These are phyloP conservation scores for Saturnispora hagleri DNA, from an alignment of 805 yeast species.

Conservation along the genomic window DNA sequence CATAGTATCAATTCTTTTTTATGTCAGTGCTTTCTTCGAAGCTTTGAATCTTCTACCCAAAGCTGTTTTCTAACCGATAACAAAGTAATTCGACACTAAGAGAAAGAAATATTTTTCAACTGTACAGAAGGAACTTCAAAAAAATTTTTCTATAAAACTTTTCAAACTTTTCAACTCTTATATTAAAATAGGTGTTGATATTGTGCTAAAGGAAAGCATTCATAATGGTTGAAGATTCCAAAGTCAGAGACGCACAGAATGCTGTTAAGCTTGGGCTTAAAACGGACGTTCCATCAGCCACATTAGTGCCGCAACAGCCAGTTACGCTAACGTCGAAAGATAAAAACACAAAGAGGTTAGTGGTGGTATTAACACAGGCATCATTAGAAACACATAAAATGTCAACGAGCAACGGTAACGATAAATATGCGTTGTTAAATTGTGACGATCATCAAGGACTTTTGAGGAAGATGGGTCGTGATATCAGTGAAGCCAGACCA, in stretches of 20 bases:
- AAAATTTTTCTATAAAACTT: not conserved
- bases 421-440: constrained; percentile 85
- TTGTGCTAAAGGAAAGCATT: not conserved
- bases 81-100: not conserved
- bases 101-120: not conserved
- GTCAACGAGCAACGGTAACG: constrained; percentile 68
- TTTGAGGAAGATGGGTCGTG: constrained; percentile 91
- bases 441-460: constrained; percentile 98
- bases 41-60: not conserved
- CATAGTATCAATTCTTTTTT: not conserved
- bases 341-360: constrained; percentile 74
- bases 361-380: constrained; percentile 94
- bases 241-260: constrained; percentile 36
- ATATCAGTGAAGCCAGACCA: constrained; percentile 97
- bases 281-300: constrained; percentile 39
- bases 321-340: constrained; percentile 72
- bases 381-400: constrained; percentile 92
- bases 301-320: constrained; percentile 84
- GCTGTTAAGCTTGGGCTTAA: constrained; percentile 13
- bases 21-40: not conserved
- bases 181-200: not conserved
- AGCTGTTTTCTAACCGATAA: not conserved
- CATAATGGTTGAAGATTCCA: constrained; percentile 38
- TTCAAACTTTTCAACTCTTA: not conserved
- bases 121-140: not conserved